phyloP scores from a whole-genome alignment of 148 eudicot species.

The Hydrangea macrophylla region DNA sequence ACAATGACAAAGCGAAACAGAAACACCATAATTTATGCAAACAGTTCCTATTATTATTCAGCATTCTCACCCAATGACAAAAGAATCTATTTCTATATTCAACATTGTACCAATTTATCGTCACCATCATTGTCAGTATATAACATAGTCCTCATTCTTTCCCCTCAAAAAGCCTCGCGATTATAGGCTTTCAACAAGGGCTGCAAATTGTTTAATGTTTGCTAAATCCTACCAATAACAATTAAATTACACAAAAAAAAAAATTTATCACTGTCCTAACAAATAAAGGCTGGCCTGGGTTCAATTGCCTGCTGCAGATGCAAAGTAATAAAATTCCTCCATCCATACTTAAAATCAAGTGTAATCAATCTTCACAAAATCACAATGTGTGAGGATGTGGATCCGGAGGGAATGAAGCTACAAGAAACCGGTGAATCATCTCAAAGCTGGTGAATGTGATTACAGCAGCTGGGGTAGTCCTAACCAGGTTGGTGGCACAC shows the following conservation, averaged over 20 bases:
- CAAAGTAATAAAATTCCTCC: conserved; percentile 5
- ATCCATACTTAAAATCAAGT: conserved; percentile 15
- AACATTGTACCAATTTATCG: conserved; percentile 5
- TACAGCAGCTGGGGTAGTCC: conserved; percentile 97
- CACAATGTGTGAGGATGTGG: conserved; percentile 53
- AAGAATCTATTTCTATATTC: too few relatives aligned
- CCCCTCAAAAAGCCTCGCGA: background rate
- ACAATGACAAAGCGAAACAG: too few relatives aligned
- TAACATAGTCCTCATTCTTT: background rate
- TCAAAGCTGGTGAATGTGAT: conserved; percentile 98
- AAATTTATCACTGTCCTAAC: background rate
- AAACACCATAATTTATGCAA: too few relatives aligned
- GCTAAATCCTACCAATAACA: conserved; percentile 1
- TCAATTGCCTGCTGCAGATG: conserved; percentile 8
- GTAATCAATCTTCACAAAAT: conserved; percentile 28
- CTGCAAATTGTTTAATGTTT: background rate
- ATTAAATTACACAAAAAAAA: conserved; percentile 11
- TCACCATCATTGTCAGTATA: conserved; percentile 19
- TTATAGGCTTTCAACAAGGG: conserved; percentile 5
- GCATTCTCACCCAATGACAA: too few relatives aligned
- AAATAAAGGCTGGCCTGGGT: background rate
- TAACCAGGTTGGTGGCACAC: conserved; percentile 80
- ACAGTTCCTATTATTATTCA: too few relatives aligned
- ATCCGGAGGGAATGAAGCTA: conserved; percentile 48
- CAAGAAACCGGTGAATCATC: conserved; percentile 88